Base-by-base conservation (phyloP, 2,329 filamentous ascomycete species). In the Gyromitra esculenta region DNA sequence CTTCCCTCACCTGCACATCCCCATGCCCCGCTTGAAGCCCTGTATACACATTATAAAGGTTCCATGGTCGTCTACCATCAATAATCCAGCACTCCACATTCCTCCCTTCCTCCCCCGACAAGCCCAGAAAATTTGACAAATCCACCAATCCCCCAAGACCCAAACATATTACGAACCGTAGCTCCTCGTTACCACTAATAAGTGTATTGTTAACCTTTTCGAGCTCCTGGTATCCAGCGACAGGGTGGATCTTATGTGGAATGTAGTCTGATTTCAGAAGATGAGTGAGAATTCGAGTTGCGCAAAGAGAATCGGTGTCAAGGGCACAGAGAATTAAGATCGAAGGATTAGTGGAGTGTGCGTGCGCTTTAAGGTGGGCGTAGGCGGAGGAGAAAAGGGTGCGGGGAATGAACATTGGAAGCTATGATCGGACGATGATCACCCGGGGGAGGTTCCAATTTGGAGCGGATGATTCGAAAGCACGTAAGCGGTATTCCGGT, bases 181-280 rank as follows among this genome's bases (percentile, higher is more conserved):
- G 73, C 57, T 80, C 79, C 15, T 80, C 80, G 57, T 81, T 80
- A n/a, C 74, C 80, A 18, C 73, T 74, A 35, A 81, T 70, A 15
- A 81, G 76, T 2, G 78, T 78, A 41, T 76, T 72, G 43, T 81
- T 81, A 13, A 80, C 75, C 80, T 89, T 90, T 82, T 92, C 88
- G 60, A 99, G 89, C 83, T 98, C 96, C 79, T 89, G 91, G 89
- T 97, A 98, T 71, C 96, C 96, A 21, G 93, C 90, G 70, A 99
- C 91, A 0, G 96, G 96, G 82, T 97, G 93, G 82, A 98, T 97
- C 85, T 97, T 98, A 86, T 98, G 95, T 13, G 92, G 92, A 80
- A 99, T 97, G 83, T 97, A 98, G 86, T 99, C 96, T 87, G 95
- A 92, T 85, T 97, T 97, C 77, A 99, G 87, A n/a, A 99, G 88